These are phyloP conservation scores for Blastomyces gilchristii DNA, from an alignment of 2,329 filamentous ascomycete genomes.

Conservation along the genomic window DNA sequence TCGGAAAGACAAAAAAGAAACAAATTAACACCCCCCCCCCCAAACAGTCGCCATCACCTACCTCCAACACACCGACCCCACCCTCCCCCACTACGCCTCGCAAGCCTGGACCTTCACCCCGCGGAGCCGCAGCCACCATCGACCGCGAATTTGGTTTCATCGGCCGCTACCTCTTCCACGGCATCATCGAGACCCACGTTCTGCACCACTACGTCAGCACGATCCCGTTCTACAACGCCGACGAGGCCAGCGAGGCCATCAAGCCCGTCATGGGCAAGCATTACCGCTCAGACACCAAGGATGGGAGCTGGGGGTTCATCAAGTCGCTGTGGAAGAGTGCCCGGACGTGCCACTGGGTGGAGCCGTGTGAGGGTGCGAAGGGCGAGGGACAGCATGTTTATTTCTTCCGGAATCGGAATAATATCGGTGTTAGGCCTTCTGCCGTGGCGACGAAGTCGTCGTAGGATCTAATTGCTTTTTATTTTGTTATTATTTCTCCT, in stretches of 20 bases:
- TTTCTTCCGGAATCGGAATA: slow-evolving; percentile 94
- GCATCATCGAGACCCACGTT: slow-evolving; percentile 95
- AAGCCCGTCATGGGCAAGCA: slow-evolving; percentile 90
- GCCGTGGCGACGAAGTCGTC: neutral
- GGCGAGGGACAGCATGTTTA: slow-evolving; percentile 75
- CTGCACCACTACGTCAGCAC: slow-evolving; percentile 94
- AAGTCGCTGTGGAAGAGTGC: slow-evolving; percentile 69
- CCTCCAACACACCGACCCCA: slow-evolving; percentile 92
- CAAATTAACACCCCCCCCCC: no score
- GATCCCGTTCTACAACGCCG: slow-evolving; percentile 94
- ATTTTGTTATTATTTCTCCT: neutral
- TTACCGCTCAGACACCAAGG: slow-evolving; percentile 75
- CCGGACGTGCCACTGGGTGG: slow-evolving; percentile 92
- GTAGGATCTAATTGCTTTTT: neutral
- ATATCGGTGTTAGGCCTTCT: slow-evolving; percentile 47
- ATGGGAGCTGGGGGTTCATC: slow-evolving; percentile 72
- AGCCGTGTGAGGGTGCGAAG: slow-evolving; percentile 71
- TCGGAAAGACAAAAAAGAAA: slow-evolving; percentile 3
- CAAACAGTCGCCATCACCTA: slow-evolving; percentile 87
- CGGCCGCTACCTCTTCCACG: slow-evolving; percentile 80
- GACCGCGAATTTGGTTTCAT: slow-evolving; percentile 97
- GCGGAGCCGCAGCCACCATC: slow-evolving; percentile 88
- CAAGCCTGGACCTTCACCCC: slow-evolving; percentile 90
- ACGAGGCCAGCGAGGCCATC: slow-evolving; percentile 89
- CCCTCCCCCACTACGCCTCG: slow-evolving; percentile 81